Base-by-base conservation (phyloP, 148 eudicot species). In the Camellia granthamiana region DNA sequence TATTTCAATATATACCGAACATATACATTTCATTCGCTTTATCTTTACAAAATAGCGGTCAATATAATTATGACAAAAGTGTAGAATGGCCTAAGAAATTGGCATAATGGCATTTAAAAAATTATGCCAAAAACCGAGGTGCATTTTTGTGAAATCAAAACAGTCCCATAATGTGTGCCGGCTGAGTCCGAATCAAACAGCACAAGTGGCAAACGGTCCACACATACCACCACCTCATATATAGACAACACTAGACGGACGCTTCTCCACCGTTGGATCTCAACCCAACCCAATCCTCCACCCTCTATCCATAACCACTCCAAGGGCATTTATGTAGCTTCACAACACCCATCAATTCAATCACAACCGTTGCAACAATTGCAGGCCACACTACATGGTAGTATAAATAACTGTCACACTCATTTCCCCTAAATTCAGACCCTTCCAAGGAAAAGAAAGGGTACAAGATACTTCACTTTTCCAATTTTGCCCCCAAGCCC, bases 401-500 rank as follows among this genome's bases (percentile, higher is more conserved):
- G 18, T 69, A 78, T 58, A 72, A 44, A 72, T 21, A 51, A 13
- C 82, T 0, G 18, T 46, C 38, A 54, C 1, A 42, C 7, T 54
- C 23, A 4, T 16, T 19, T 5, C 64, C 46, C n/a, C 67, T 13
- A 3, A 42, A 52, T 67, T 59, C 74, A 69, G 15, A 5, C 58
- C 21, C 13, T 21, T 70, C 3, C 49, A 71, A 5, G 3, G 11
- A 79, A 58, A 51, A 10, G 23, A 14, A 2, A 23, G 23, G 19
- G 30, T 72, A 16, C 16, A 3, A 65, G 19, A 52, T 0, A 14
- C 6, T 3, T 6, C 0, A 7, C 10, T 51, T 61, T 80, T 21
- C 71, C 61, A 8, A 63, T 16, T 80, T 73, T 63, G 61, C 82
- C 78, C 81, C 80, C 43, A 41, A 64, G 2, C 62, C 43, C 0